These are phyloP conservation scores for Saraca asoca DNA, from an alignment of 331 rosid species.

Conservation along the genomic window DNA sequence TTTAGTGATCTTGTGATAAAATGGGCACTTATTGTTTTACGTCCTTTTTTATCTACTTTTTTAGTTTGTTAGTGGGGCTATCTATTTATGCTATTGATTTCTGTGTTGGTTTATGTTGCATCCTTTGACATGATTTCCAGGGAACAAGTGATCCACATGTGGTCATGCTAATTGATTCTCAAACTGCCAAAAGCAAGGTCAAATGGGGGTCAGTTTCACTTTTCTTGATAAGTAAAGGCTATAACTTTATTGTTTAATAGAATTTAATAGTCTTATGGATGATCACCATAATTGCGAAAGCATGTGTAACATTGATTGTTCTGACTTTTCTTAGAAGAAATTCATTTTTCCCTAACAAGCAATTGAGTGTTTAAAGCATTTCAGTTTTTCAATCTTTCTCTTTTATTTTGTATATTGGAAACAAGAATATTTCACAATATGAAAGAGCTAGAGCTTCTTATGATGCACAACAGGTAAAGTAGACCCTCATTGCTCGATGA, in stretches of 20 bases:
- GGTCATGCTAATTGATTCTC: conserved; percentile 78
- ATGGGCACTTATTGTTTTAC: conserved; percentile 17
- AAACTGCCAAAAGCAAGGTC: conserved; percentile 70
- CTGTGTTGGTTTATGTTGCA: conserved; percentile 12
- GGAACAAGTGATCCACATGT: conserved; percentile 98
- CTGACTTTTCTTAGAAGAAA: conserved; percentile 20
- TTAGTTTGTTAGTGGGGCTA: conserved; percentile 9
- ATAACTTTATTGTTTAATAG: conserved; percentile 20
- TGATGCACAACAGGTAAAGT: conserved; percentile 87
- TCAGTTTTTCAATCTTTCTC: conserved; percentile 4
- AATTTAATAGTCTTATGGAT: conserved; percentile 22
- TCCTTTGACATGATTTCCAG: conserved; percentile 47
- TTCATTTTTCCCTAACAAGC: conserved; percentile 10
- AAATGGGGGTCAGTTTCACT: conserved; percentile 86
- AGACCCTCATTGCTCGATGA: background rate
- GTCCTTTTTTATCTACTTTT: background rate
- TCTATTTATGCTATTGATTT: conserved; percentile 18
- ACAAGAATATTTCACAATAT: background rate
- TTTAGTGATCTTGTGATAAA: conserved; percentile 24
- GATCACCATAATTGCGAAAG: background rate
- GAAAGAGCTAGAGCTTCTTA: conserved; percentile 35
- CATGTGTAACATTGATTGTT: conserved; percentile 3
- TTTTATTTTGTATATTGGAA: conserved; percentile 26
- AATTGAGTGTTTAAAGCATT: background rate
- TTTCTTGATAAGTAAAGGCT: conserved; percentile 18